A percentile compares a stretch with the other conserved stretches of the same genome.
Evolutionary conservation across 2,329 filamentous ascomycete genomes (phyloP).

Genomic region (Aciculosporium take): DNA sequence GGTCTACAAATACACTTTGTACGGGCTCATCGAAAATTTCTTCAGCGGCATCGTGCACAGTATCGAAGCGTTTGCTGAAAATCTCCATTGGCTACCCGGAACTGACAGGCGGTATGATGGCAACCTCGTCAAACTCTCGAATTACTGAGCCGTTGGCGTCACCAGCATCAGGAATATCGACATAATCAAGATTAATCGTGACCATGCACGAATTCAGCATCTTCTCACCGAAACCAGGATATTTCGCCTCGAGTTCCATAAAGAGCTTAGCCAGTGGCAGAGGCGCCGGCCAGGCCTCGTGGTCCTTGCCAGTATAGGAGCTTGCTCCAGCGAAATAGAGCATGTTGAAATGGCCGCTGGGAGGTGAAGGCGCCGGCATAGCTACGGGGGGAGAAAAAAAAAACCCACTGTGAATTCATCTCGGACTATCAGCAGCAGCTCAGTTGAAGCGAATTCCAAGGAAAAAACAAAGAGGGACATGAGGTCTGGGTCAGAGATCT

Average conservation of each 20-base stretch:
- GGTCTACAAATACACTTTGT: too few relatives aligned
- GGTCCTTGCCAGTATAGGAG: slow-evolving; percentile 54
- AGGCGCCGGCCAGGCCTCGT: slow-evolving; percentile 53
- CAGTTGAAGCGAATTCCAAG: background rate
- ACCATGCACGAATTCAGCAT: slow-evolving; percentile 61
- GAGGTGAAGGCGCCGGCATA: slow-evolving; percentile 32
- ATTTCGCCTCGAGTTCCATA: slow-evolving; percentile 49
- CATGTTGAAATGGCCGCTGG: slow-evolving; percentile 56
- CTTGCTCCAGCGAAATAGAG: slow-evolving; percentile 70
- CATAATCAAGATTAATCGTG: slow-evolving; percentile 69
- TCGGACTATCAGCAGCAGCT: background rate
- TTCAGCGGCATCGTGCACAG: too few relatives aligned
- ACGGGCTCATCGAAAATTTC: too few relatives aligned
- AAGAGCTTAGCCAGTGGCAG: slow-evolving; percentile 50
- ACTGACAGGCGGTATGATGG: slow-evolving; percentile 78
- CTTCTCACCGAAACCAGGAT: slow-evolving; percentile 53
- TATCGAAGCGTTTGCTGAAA: background rate
- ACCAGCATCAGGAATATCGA: slow-evolving; percentile 45
- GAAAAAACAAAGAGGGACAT: slow-evolving; percentile 3
- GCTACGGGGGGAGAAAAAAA: background rate
- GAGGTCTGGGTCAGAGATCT: slow-evolving; percentile 49
- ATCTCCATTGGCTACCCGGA: slow-evolving; percentile 43
- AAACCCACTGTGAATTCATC: background rate
- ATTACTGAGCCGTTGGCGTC: slow-evolving; percentile 35
- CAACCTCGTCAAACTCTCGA: slow-evolving; percentile 65